Evolutionary conservation across 495 filamentous ascomycete species (phyloP).

Genomic region (Talaromyces trachyspermus): DNA sequence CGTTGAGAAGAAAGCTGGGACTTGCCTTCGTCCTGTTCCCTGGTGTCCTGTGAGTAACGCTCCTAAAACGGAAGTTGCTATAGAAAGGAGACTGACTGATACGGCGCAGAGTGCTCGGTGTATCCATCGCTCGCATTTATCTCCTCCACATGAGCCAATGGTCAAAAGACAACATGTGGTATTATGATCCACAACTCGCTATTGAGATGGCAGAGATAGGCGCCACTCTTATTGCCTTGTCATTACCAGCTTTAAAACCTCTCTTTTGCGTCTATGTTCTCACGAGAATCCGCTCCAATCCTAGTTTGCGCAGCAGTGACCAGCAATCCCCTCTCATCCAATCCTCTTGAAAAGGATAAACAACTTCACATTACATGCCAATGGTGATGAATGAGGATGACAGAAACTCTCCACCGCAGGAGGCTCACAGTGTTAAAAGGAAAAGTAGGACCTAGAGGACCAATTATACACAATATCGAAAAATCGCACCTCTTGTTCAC

Average conservation of each 20-base stretch:
- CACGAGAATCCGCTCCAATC: slow-evolving; percentile 1
- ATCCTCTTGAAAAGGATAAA: background rate
- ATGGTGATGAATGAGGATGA: no score
- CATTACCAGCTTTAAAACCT: slow-evolving; percentile 37
- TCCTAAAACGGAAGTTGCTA: background rate
- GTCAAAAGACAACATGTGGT: slow-evolving; percentile 33
- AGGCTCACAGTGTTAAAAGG: no score
- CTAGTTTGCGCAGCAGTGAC: background rate
- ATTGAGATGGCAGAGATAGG: slow-evolving; percentile 39
- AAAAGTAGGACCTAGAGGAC: no score
- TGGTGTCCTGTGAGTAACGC: slow-evolving; percentile 32
- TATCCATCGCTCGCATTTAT: slow-evolving; percentile 34
- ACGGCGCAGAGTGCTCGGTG: slow-evolving; percentile 28
- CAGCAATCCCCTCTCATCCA: background rate
- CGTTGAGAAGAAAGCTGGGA: slow-evolving; percentile 26
- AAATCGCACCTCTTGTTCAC: no score
- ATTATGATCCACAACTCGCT: slow-evolving; percentile 37
- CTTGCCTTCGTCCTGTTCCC: slow-evolving; percentile 36
- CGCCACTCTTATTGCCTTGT: slow-evolving; percentile 36
- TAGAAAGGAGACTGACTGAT: slow-evolving; percentile 8
- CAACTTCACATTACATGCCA: slow-evolving; percentile 1
- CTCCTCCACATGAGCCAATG: slow-evolving; percentile 36
- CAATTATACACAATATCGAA: no score
- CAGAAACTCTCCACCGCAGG: no score
- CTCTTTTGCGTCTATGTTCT: slow-evolving; percentile 21